These are phyloP conservation scores for Meyerozyma carpophila DNA, from an alignment of 1,139 yeast species.

Conservation along the genomic window DNA sequence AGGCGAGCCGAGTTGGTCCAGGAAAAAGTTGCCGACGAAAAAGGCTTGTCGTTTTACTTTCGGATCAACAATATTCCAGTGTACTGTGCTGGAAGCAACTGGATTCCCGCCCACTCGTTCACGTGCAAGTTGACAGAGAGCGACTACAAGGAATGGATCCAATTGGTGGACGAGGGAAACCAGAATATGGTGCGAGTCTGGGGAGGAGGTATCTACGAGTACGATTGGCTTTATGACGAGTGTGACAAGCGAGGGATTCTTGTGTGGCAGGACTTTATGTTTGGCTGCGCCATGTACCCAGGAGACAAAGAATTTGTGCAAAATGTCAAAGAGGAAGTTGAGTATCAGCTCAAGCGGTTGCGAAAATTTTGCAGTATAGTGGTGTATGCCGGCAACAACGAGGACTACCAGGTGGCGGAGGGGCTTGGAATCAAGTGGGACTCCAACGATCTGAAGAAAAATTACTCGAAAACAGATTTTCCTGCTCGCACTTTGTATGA, in stretches of 20 bases:
- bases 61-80: slow-evolving; percentile 32
- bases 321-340: slow-evolving; percentile 27
- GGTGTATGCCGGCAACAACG: slow-evolving; percentile 40
- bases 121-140: slow-evolving; percentile 21
- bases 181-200: slow-evolving; percentile 44
- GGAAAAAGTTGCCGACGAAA: slow-evolving; percentile 20
- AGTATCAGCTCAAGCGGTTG: slow-evolving; percentile 30
- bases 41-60: slow-evolving; percentile 35
- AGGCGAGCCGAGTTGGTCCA: slow-evolving; percentile 35
- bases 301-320: slow-evolving; percentile 22
- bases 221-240: slow-evolving; percentile 32
- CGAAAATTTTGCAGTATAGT: slow-evolving; percentile 31
- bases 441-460: slow-evolving; percentile 18
- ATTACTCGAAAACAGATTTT: slow-evolving; percentile 26
- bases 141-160: slow-evolving; percentile 31
- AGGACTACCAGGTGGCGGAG: slow-evolving; percentile 43
- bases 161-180: slow-evolving; percentile 27
- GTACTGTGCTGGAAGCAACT: slow-evolving; percentile 36
- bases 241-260: slow-evolving; percentile 40
- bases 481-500: slow-evolving; percentile 41
- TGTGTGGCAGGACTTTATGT: slow-evolving; percentile 51
- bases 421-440: slow-evolving; percentile 25
- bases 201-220: slow-evolving; percentile 48
- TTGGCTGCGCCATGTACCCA: slow-evolving; percentile 49
- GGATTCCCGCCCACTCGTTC: slow-evolving; percentile 46